Percentiles rank a stretch among this genome's conserved stretches.
These are phyloP conservation scores for Bruguiera parviflora DNA, from an alignment of 345 rosid genomes.

Conservation along the genomic window DNA sequence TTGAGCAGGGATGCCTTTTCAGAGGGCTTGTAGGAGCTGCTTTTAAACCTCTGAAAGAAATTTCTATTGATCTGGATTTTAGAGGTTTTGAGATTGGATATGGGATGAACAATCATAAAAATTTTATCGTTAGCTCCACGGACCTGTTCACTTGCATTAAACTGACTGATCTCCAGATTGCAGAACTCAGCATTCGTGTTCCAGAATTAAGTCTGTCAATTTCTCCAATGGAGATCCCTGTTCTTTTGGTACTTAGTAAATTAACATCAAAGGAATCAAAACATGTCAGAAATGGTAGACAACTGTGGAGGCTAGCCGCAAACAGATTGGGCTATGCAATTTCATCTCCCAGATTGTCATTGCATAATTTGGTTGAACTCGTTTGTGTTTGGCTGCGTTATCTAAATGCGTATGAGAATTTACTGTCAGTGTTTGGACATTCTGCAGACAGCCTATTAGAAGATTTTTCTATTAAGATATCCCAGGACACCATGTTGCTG, in stretches of 20 bases:
- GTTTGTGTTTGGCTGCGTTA: conserved; percentile 67
- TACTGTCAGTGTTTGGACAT: conserved; percentile 54
- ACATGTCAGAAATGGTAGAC: conserved; percentile 56
- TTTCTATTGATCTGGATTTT: conserved; percentile 46
- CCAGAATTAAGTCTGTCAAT: conserved; percentile 49
- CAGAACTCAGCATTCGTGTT: conserved; percentile 42
- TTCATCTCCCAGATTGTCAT: conserved; percentile 55
- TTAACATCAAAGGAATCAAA: conserved; percentile 42
- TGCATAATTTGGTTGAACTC: conserved; percentile 47
- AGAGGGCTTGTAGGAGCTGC: conserved; percentile 49
- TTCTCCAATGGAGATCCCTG: conserved; percentile 57
- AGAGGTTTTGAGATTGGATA: conserved; percentile 50
- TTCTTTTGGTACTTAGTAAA: conserved; percentile 42
- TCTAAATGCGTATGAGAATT: conserved; percentile 54
- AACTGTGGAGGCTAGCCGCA: conserved; percentile 80
- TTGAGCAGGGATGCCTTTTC: conserved; percentile 46
- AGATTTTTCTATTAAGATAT: conserved; percentile 41
- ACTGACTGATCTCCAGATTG: conserved; percentile 51
- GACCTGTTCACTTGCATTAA: conserved; percentile 33
- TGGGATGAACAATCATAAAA: conserved; percentile 41
- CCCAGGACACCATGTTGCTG: conserved; percentile 37
- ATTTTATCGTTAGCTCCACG: conserved; percentile 31
- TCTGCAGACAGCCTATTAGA: conserved; percentile 43
- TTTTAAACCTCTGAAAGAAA: conserved; percentile 46
- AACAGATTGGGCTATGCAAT: conserved; percentile 46